These are phyloP conservation scores for Psilocybe cubensis DNA, from an alignment of 768 basidiomycete species.

Conservation along the genomic window DNA sequence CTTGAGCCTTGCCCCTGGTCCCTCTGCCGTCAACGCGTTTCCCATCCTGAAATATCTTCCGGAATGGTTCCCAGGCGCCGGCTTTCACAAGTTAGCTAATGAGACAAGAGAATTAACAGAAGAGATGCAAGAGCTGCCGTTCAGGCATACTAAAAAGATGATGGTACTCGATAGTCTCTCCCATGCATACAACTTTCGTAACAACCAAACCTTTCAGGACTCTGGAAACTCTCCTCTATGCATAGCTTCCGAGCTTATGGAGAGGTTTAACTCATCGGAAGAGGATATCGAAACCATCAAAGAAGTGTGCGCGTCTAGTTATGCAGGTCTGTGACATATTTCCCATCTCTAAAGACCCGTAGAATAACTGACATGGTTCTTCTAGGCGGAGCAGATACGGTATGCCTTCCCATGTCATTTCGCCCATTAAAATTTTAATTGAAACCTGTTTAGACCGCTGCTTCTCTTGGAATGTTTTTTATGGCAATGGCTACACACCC, in stretches of 20 bases:
- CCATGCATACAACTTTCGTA: neutral
- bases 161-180: neutral
- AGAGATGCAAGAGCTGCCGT: slow-evolving; percentile 8
- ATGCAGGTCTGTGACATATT: slow-evolving; percentile 12
- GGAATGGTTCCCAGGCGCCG: slow-evolving; percentile 14
- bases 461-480: slow-evolving; percentile 24
- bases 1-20: slow-evolving; percentile 9
- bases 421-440: neutral
- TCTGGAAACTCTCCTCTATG: slow-evolving; percentile 3
- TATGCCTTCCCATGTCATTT: slow-evolving; percentile 5
- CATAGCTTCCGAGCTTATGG: slow-evolving; percentile 6
- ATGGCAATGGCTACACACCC: slow-evolving; percentile 33
- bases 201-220: neutral
- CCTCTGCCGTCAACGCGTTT: slow-evolving; percentile 11
- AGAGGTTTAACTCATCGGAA: neutral
- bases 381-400: slow-evolving; percentile 12
- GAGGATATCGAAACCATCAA: slow-evolving; percentile 11
- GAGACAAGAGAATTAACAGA: slow-evolving; percentile 3
- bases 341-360: neutral
- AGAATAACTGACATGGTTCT: neutral
- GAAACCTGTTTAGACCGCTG: slow-evolving; percentile 1
- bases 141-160: slow-evolving; percentile 10
- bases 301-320: slow-evolving; percentile 12
- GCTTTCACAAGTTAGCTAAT: slow-evolving; percentile 2
- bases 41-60: slow-evolving; percentile 17